Evolutionary conservation across 2,329 filamentous ascomycete species (phyloP).

Genomic region (Pyricularia sp.): DNA sequence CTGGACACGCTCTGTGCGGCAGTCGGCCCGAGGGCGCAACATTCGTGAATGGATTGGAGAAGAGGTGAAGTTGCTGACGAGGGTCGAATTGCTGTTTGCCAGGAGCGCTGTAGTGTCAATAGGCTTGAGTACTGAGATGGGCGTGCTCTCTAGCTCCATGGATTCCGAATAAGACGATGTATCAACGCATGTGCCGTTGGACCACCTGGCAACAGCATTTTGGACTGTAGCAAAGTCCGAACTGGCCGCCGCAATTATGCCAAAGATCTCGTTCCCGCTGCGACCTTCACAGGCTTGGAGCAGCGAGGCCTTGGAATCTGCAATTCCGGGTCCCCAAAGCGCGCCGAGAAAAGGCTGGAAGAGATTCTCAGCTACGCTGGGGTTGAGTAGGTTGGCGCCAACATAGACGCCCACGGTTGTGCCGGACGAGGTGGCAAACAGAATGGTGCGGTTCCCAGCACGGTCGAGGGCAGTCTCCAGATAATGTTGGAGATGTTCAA

Average conservation of each 20-base stretch:
- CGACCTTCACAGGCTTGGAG: neutral
- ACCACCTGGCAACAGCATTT: constrained; percentile 2
- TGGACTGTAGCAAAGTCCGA: constrained; percentile 2
- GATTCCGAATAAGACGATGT: constrained; percentile 4
- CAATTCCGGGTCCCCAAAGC: constrained; percentile 2
- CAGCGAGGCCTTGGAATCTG: neutral
- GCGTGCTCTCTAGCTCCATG: no score
- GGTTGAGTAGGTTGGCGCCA: constrained; percentile 4
- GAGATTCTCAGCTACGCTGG: constrained; percentile 6
- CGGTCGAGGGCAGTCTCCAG: neutral
- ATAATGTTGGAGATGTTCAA: constrained; percentile 7
- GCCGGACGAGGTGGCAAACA: constrained; percentile 7
- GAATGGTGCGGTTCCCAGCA: constrained; percentile 5
- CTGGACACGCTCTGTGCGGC: neutral
- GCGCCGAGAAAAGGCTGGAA: constrained; percentile 2
- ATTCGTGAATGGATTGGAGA: no score
- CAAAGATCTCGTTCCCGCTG: constrained; percentile 1
- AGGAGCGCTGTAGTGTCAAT: no score
- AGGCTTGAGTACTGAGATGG: no score
- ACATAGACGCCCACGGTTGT: constrained; percentile 6
- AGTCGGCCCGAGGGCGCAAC: neutral
- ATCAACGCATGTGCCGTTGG: constrained; percentile 7
- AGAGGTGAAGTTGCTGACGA: no score
- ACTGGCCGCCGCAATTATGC: constrained; percentile 3
- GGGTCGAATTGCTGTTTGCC: no score